Evolutionary conservation across 2,329 filamentous ascomycete species (phyloP).

Genomic region (Alternaria atra): DNA sequence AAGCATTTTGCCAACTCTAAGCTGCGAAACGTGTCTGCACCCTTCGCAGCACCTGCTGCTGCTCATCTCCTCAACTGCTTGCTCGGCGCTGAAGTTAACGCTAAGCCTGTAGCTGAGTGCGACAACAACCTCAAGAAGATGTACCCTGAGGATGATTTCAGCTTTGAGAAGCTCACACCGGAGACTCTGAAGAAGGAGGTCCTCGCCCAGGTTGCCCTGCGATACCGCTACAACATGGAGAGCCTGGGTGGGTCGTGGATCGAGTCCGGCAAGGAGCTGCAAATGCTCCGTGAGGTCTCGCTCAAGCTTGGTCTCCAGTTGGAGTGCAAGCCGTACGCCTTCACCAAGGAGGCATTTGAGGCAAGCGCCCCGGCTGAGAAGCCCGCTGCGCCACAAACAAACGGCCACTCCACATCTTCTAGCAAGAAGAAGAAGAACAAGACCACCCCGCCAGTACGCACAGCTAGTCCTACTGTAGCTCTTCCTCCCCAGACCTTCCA

Average conservation of each 20-base stretch:
- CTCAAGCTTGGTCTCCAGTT: conserved; percentile 92
- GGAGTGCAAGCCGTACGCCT: conserved; percentile 78
- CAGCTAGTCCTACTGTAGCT: conserved; percentile 54
- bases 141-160: conserved; percentile 83
- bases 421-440: conserved; percentile 64
- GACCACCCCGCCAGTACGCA: conserved; percentile 59
- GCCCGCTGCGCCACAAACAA: conserved; percentile 43
- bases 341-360: conserved; percentile 57
- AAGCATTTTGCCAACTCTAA: conserved; percentile 88
- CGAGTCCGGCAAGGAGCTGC: conserved; percentile 73
- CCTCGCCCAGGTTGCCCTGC: conserved; percentile 72
- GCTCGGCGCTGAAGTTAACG: conserved; percentile 77
- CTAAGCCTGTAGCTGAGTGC: conserved; percentile 78
- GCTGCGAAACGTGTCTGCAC: conserved; percentile 79
- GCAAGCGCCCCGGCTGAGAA: conserved; percentile 29
- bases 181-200: conserved; percentile 75
- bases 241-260: conserved; percentile 74
- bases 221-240: conserved; percentile 80
- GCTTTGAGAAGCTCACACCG: conserved; percentile 81
- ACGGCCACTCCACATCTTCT: conserved; percentile 48
- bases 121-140: conserved; percentile 77
- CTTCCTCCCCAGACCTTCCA: conserved; percentile 71
- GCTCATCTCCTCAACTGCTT: conserved; percentile 94
- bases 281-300: conserved; percentile 87
- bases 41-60: conserved; percentile 80